These are phyloP conservation scores for Myrica gale DNA, from an alignment of 306 rosid species.

Conservation along the genomic window DNA sequence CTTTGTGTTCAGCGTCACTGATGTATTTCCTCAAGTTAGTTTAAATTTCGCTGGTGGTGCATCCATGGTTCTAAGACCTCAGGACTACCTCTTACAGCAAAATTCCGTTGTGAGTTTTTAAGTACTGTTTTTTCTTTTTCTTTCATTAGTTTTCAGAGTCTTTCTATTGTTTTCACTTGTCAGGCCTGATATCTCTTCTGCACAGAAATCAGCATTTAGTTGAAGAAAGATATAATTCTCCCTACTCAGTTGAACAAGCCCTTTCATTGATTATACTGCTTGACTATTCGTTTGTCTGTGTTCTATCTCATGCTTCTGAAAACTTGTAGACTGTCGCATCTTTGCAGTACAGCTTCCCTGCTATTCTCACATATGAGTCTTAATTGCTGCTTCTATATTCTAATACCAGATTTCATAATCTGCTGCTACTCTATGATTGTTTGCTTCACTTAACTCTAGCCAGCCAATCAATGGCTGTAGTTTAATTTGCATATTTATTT, in stretches of 20 bases:
- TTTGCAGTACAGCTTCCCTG: neutral
- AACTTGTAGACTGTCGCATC: neutral
- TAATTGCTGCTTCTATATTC: neutral
- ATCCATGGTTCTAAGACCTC: slow-evolving; percentile 68
- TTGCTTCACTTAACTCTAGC: neutral
- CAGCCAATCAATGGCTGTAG: slow-evolving; percentile 10
- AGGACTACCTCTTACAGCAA: slow-evolving; percentile 89
- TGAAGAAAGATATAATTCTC: slow-evolving; percentile 19
- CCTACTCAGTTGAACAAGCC: slow-evolving; percentile 16
- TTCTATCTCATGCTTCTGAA: slow-evolving; percentile 8
- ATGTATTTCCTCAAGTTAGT: slow-evolving; percentile 83
- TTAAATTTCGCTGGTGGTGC: slow-evolving; percentile 88
- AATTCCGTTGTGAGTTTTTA: slow-evolving; percentile 66
- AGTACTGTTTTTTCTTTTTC: slow-evolving; percentile 14
- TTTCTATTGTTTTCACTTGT: neutral
- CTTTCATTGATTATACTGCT: neutral
- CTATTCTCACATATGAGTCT: neutral
- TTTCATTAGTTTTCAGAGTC: neutral
- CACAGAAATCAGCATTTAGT: slow-evolving; percentile 20
- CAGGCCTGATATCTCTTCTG: slow-evolving; percentile 11
- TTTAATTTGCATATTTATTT: neutral
- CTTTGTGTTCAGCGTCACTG: slow-evolving; percentile 53
- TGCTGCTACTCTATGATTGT: neutral
- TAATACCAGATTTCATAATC: neutral
- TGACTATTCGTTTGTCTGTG: neutral